Base-by-base conservation (phyloP, 1,139 yeast species). In the Nematodospora anomalae region DNA sequence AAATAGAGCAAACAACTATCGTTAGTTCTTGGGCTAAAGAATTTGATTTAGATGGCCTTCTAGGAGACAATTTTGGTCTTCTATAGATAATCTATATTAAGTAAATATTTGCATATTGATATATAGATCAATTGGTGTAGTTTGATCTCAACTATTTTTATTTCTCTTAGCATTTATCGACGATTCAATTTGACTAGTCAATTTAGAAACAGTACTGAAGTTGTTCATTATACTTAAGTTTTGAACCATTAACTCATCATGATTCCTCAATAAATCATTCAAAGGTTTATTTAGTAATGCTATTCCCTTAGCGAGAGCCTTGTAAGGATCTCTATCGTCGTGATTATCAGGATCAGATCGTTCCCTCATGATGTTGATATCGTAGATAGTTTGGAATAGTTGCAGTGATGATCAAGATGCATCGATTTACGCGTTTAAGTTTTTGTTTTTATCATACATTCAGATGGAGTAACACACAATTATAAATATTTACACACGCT, bases 11-110 rank as follows among this genome's bases (percentile, higher is more conserved):
- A 55, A 85, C 94, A 33, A 80, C 86, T 11, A 77, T 92, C 52
- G 98, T 94, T 15, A 66, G 75, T n/a, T 75, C 79, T 50, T 92
- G 98, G 97, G 84, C 97, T 12, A 76, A 86, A 58, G 98, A 90
- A 63, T 90, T 92, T 57, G 96, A 89, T 60, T 72, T 92, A 51
- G 97, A 87, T 56, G 89, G 88, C 6, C 71, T 90, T 47, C 80
- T 86, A 55, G 64, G 63, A 30, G 67, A 58, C 39, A 58, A 58
- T 43, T 62, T 62, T 16, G n/a, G n/a, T n/a, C n/a, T n/a, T n/a
- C n/a, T n/a, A n/a, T n/a, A n/a, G n/a, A n/a, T n/a, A 9, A 14
- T 30, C 23, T 23, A 30, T 27, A 15, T 15, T 13, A 30, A 30
- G 15, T 13, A 30, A 28, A 10, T 13, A 12, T 16, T 24, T 11